Evolutionary conservation across 768 basidiomycete species (phyloP).

Genomic region (Chalciporus piperatus): DNA sequence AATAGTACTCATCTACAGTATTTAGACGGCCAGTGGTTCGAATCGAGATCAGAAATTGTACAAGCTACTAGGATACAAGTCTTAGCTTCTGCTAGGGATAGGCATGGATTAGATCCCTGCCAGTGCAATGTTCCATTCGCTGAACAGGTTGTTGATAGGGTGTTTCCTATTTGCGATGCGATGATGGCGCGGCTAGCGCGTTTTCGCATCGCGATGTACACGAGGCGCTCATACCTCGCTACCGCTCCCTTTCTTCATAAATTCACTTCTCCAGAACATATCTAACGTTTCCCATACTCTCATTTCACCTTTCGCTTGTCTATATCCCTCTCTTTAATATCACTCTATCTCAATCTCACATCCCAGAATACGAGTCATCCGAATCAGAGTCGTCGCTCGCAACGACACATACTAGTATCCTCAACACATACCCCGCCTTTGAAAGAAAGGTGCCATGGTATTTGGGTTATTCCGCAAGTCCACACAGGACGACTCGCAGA

Average conservation of each 20-base stretch:
- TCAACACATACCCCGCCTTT: neutral
- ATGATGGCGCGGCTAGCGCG: constrained; percentile 13
- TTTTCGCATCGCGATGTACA: constrained; percentile 17
- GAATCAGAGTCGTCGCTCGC: too few species aligned
- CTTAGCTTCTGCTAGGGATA: too few species aligned
- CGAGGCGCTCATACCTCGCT: constrained; percentile 13
- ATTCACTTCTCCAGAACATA: constrained; percentile 8
- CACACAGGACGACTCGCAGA: constrained; percentile 2
- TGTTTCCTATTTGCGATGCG: constrained; percentile 2
- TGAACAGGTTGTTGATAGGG: too few species aligned
- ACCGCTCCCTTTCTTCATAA: constrained; percentile 9
- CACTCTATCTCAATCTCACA: too few species aligned
- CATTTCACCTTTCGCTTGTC: neutral
- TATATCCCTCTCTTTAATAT: constrained; percentile 7
- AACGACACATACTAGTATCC: constrained; percentile 6
- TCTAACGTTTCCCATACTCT: constrained; percentile 1
- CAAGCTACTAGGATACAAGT: too few species aligned
- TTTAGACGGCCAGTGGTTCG: too few species aligned
- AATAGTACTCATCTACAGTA: too few species aligned
- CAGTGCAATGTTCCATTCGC: too few species aligned
- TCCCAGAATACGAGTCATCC: too few species aligned
- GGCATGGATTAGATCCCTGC: too few species aligned
- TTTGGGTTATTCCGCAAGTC: constrained; percentile 43
- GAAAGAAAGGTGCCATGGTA: constrained; percentile 28
- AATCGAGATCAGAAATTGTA: too few species aligned